phyloP scores from a whole-genome alignment of 129 eudicot species.

The Kitagawia praeruptora region DNA sequence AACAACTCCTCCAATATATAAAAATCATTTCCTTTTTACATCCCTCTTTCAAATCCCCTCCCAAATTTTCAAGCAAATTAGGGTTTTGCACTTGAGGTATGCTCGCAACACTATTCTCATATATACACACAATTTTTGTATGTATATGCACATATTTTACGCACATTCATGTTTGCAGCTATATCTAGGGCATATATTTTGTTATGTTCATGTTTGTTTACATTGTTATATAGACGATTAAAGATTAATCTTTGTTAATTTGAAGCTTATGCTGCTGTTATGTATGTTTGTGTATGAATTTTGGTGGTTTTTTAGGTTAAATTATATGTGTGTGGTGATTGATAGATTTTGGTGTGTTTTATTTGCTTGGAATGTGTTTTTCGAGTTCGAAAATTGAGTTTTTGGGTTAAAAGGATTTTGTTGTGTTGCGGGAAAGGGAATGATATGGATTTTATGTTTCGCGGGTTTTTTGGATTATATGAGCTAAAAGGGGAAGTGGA shows the following conservation, averaged over 20 bases:
- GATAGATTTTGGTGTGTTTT: not conserved
- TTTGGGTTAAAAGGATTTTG: not conserved
- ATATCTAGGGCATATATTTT: not conserved
- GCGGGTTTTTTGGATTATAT: not conserved
- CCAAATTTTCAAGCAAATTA: not conserved
- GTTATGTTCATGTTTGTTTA: not conserved
- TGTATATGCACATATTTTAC: not conserved
- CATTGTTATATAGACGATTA: not conserved
- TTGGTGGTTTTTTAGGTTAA: not conserved
- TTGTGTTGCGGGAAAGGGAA: not conserved
- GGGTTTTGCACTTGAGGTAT: constrained; percentile 10
- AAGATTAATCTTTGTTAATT: not conserved
- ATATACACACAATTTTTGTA: not conserved
- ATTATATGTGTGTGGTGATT: not conserved
- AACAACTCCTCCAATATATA: not conserved
- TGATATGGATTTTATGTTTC: not conserved
- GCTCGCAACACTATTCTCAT: not conserved
- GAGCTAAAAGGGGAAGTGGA: not conserved
- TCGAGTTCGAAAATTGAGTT: not conserved
- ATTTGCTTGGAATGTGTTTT: not conserved
- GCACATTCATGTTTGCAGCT: not conserved
- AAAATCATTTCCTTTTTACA: not conserved
- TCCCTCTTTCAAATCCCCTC: not conserved
- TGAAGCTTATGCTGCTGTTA: not conserved
- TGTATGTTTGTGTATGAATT: not conserved